Percentiles rank a stretch among this genome's conserved stretches.
These are phyloP conservation scores for Penicillium egyptiacum DNA, from an alignment of 495 filamentous ascomycete genomes.

Conservation along the genomic window DNA sequence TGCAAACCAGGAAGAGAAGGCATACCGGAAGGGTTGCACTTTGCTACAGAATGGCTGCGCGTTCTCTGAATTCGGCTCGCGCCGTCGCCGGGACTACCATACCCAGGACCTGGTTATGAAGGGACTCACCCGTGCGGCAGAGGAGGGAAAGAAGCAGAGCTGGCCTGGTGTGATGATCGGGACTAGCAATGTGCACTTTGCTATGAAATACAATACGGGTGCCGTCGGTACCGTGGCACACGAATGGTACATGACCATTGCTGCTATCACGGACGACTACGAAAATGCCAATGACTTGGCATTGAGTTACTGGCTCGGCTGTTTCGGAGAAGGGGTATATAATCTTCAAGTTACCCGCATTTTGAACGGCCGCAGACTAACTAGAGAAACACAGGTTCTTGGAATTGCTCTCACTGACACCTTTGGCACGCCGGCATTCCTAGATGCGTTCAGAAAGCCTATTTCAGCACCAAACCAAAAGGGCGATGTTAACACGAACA, in stretches of 20 bases:
- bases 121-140: slow-evolving; percentile 71
- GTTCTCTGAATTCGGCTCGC: slow-evolving; percentile 91
- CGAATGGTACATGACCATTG: slow-evolving; percentile 99
- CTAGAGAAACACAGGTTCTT: slow-evolving; percentile 55
- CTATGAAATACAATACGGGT: slow-evolving; percentile 79
- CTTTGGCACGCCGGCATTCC: slow-evolving; percentile 89
- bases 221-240: slow-evolving; percentile 95
- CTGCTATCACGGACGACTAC: slow-evolving; percentile 87
- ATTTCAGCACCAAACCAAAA: slow-evolving; percentile 29
- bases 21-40: slow-evolving; percentile 70
- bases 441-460: slow-evolving; percentile 75
- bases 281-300: slow-evolving; percentile 77
- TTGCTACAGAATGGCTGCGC: slow-evolving; percentile 80
- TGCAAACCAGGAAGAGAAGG: slow-evolving; percentile 78
- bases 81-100: slow-evolving; percentile 85
- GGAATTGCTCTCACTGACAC: slow-evolving; percentile 96
- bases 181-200: slow-evolving; percentile 96
- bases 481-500: slow-evolving; percentile 5
- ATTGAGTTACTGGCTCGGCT: slow-evolving; percentile 81
- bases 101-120: slow-evolving; percentile 91
- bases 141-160: slow-evolving; percentile 61
- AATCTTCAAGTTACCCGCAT: background rate
- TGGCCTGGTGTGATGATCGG: slow-evolving; percentile 73
- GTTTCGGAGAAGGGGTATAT: slow-evolving; percentile 80
- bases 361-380: background rate